phyloP scores from a whole-genome alignment of 306 rosid genomes.

The Dryas alaskensis region DNA sequence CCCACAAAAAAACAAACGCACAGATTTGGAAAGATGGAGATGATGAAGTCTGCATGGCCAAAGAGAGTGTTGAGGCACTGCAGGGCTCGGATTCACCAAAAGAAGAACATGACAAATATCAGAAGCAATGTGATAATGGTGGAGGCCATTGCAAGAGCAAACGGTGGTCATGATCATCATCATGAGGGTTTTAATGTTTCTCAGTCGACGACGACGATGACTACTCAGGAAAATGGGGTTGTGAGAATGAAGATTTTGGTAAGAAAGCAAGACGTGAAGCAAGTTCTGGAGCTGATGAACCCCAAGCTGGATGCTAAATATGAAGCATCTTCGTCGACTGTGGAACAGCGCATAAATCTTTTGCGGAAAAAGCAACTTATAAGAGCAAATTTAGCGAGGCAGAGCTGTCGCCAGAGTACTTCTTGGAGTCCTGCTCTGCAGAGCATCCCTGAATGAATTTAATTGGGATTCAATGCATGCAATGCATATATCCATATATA shows the following conservation, averaged over 20 bases:
- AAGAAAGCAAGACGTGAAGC: constrained; percentile 43
- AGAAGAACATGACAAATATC: constrained; percentile 7
- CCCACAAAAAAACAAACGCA: not conserved
- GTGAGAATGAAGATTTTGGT: constrained; percentile 58
- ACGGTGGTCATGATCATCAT: constrained; percentile 2
- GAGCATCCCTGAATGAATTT: constrained; percentile 55
- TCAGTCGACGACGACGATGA: constrained; percentile 6
- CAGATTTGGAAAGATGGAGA: constrained; percentile 28
- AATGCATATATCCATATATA: no score
- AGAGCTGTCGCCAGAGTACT: constrained; percentile 4
- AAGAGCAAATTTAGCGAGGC: constrained; percentile 24
- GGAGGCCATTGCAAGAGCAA: constrained; percentile 30
- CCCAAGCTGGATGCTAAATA: not conserved
- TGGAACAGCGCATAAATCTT: constrained; percentile 39
- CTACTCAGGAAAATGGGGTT: constrained; percentile 38
- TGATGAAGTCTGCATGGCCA: constrained; percentile 16
- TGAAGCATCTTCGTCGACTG: constrained; percentile 3
- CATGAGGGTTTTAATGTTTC: constrained; percentile 15
- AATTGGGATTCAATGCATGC: not conserved
- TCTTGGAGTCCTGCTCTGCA: constrained; percentile 54
- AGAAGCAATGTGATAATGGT: constrained; percentile 19
- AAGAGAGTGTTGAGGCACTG: constrained; percentile 30
- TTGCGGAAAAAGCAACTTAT: constrained; percentile 35
- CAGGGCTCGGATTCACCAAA: constrained; percentile 15
- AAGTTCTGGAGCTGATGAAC: constrained; percentile 37